phyloP scores from a whole-genome alignment of 2,329 filamentous ascomycete genomes.

The Cercospora nicotianae region DNA sequence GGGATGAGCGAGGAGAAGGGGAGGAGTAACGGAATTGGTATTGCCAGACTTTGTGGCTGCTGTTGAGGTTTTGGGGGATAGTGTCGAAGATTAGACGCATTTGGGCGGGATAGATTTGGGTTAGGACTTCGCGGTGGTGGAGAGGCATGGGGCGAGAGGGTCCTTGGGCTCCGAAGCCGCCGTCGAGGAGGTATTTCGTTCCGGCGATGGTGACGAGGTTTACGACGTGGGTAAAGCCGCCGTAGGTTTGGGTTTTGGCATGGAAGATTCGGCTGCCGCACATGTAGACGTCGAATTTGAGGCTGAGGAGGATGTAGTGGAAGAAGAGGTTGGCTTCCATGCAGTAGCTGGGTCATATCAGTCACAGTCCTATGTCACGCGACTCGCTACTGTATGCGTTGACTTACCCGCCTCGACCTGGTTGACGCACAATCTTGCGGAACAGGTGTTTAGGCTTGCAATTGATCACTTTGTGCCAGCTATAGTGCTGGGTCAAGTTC shows the following conservation, averaged over 20 bases:
- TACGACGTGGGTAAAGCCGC: constrained; percentile 45
- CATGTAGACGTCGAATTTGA: constrained; percentile 51
- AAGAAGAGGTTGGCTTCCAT: constrained; percentile 61
- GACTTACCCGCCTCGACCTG: constrained; percentile 50
- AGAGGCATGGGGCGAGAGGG: constrained; percentile 43
- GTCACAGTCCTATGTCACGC: neutral
- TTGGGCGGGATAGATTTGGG: constrained; percentile 26
- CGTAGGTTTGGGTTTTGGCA: constrained; percentile 14
- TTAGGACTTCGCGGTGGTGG: constrained; percentile 20
- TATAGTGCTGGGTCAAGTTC: constrained; percentile 58
- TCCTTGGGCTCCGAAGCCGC: constrained; percentile 44
- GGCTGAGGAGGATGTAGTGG: constrained; percentile 50
- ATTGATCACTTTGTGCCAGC: constrained; percentile 49
- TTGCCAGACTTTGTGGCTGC: constrained; percentile 45
- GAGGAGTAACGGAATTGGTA: constrained; percentile 38
- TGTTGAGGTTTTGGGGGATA: constrained; percentile 25
- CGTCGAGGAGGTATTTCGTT: constrained; percentile 40
- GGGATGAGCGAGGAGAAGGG: neutral
- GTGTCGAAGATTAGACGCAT: constrained; percentile 25
- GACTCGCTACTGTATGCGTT: neutral
- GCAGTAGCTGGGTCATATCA: constrained; percentile 30
- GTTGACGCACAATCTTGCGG: constrained; percentile 51
- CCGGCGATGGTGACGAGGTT: constrained; percentile 42
- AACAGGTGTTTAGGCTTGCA: constrained; percentile 53
- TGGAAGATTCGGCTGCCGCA: constrained; percentile 43